phyloP scores from a whole-genome alignment of 306 rosid species.

The Castanea mollissima region DNA sequence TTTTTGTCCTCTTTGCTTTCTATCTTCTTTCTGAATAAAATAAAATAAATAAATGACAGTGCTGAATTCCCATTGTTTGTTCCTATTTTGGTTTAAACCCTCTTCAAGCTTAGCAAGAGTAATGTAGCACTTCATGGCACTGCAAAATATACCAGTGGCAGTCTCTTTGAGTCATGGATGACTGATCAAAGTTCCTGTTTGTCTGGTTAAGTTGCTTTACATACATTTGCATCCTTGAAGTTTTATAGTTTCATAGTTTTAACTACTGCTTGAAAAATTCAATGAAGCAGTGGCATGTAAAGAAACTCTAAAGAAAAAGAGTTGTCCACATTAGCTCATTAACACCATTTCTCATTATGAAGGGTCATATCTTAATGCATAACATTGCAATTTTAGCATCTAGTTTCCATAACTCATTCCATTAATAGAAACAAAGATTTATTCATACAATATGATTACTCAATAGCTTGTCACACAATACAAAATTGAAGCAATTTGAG shows the following conservation, averaged over 20 bases:
- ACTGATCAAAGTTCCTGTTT: background rate
- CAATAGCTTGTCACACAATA: background rate
- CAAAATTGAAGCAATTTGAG: background rate
- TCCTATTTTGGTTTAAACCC: too few relatives aligned
- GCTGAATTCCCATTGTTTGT: too few relatives aligned
- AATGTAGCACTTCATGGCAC: too few relatives aligned
- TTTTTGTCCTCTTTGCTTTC: too few relatives aligned
- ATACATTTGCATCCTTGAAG: background rate
- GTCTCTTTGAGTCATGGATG: too few relatives aligned
- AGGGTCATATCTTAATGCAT: background rate
- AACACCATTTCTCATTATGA: background rate
- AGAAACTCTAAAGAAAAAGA: background rate
- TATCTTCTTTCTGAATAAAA: too few relatives aligned
- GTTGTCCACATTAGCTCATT: background rate
- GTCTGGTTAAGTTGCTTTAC: background rate
- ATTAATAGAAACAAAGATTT: background rate
- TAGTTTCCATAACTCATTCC: background rate
- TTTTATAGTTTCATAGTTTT: background rate
- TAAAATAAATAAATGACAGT: too few relatives aligned
- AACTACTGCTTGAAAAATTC: background rate
- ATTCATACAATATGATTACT: conserved; percentile 9
- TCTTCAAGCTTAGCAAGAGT: too few relatives aligned
- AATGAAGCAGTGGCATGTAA: background rate
- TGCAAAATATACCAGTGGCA: too few relatives aligned
- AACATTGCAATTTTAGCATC: background rate